phyloP scores from a whole-genome alignment of 2,329 filamentous ascomycete species.

The Diaporthe caulivora region DNA sequence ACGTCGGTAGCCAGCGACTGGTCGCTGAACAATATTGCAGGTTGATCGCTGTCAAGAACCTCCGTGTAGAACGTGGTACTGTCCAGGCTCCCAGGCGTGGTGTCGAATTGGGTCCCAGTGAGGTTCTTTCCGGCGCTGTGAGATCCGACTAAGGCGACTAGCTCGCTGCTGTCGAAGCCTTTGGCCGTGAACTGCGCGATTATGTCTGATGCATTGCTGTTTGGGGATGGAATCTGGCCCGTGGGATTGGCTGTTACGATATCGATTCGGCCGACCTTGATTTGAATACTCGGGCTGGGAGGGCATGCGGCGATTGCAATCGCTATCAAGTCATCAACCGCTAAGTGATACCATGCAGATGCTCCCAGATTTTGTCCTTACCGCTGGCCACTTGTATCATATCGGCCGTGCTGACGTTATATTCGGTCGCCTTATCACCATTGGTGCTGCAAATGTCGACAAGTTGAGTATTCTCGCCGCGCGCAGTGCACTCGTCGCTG shows the following conservation, averaged over 20 bases:
- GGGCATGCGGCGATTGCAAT: slow-evolving; percentile 44
- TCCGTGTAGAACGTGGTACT: slow-evolving; percentile 44
- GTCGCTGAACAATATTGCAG: slow-evolving; percentile 44
- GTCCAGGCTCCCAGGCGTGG: slow-evolving; percentile 42
- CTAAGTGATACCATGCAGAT: neutral
- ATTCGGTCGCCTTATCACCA: slow-evolving; percentile 43
- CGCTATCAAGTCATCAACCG: slow-evolving; percentile 35
- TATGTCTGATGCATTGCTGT: slow-evolving; percentile 40
- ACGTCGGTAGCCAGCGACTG: slow-evolving; percentile 43
- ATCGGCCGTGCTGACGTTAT: slow-evolving; percentile 45
- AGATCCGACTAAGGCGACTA: slow-evolving; percentile 45
- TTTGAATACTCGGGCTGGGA: slow-evolving; percentile 42
- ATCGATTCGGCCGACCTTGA: slow-evolving; percentile 45
- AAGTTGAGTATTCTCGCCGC: slow-evolving; percentile 45
- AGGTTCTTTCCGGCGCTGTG: slow-evolving; percentile 46
- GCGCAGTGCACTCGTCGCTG: slow-evolving; percentile 45
- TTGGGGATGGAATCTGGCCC: slow-evolving; percentile 41
- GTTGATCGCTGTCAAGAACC: slow-evolving; percentile 43
- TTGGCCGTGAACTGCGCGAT: slow-evolving; percentile 44
- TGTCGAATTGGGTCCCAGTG: slow-evolving; percentile 42
- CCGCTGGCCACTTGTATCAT: slow-evolving; percentile 48
- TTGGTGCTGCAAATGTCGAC: slow-evolving; percentile 44
- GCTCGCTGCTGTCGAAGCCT: slow-evolving; percentile 44
- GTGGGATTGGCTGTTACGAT: slow-evolving; percentile 43
- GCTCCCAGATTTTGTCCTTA: slow-evolving; percentile 35